phyloP scores from a whole-genome alignment of 257 asterid species.

The Gentiana straminea region DNA sequence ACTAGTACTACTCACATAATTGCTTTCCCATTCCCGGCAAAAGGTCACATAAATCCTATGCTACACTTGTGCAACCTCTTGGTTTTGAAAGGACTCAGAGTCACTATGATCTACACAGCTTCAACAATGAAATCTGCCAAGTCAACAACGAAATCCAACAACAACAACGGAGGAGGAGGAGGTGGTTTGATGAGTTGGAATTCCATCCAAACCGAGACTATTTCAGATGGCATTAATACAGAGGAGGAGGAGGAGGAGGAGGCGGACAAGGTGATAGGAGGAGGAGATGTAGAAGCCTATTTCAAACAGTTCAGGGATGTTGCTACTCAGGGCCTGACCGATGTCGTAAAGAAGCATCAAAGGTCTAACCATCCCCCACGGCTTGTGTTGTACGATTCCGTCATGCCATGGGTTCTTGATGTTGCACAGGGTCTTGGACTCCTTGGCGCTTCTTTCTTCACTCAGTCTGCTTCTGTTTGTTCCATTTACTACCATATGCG shows the following conservation, averaged over 20 bases:
- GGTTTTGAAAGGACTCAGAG: constrained; percentile 14
- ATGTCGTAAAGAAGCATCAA: constrained; percentile 11
- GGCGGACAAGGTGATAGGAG: constrained; percentile 1
- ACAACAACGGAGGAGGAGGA: too few species aligned
- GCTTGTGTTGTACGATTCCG: constrained; percentile 11
- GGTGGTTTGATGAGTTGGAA: too few species aligned
- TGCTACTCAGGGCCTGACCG: constrained; percentile 3
- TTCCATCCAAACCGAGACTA: constrained; percentile 8
- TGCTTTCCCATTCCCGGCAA: constrained; percentile 28
- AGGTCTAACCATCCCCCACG: neutral
- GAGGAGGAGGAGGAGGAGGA: too few species aligned
- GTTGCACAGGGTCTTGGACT: constrained; percentile 12
- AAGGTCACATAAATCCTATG: constrained; percentile 40
- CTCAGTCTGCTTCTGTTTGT: constrained; percentile 21
- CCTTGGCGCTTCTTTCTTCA: constrained; percentile 12
- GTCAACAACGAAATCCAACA: too few species aligned
- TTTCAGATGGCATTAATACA: constrained; percentile 20
- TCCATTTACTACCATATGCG: constrained; percentile 18
- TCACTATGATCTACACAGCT: constrained; percentile 21
- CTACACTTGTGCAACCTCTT: constrained; percentile 23
- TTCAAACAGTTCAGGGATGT: constrained; percentile 4
- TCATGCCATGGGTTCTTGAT: constrained; percentile 9
- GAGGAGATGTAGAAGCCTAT: constrained; percentile 6
- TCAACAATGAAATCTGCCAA: constrained; percentile 1
- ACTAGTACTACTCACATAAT: constrained; percentile 8